Evolutionary conservation across 129 eudicot species (phyloP).

Genomic region (Glebionis coronaria): DNA sequence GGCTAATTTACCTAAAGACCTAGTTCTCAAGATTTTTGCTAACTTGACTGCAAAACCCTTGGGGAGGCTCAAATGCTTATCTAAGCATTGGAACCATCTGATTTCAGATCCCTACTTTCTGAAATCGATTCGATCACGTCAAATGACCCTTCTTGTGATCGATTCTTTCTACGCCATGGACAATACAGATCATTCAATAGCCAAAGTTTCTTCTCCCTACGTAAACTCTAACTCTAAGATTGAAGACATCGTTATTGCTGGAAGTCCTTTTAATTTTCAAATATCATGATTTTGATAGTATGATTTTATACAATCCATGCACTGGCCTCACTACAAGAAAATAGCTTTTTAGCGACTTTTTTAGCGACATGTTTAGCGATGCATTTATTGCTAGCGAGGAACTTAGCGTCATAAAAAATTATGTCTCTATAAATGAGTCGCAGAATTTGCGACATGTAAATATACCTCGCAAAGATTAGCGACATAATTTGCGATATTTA

Average conservation of each 20-base stretch:
- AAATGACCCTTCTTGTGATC: not conserved
- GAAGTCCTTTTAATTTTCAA: not conserved
- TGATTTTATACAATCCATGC: not conserved
- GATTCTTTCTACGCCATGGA: not conserved
- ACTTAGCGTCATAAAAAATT: too few species aligned
- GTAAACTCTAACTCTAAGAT: not conserved
- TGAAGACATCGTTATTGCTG: not conserved
- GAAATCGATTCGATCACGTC: not conserved
- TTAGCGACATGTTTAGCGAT: too few species aligned
- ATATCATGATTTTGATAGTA: not conserved
- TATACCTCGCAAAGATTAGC: too few species aligned
- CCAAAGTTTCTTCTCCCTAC: not conserved
- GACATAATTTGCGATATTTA: too few species aligned
- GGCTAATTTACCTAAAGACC: not conserved
- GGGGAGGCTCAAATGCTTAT: not conserved
- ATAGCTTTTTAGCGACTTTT: too few species aligned
- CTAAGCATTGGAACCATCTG: not conserved
- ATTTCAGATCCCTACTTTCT: constrained; percentile 1
- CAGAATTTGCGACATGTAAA: too few species aligned
- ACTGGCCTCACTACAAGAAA: too few species aligned
- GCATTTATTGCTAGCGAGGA: too few species aligned
- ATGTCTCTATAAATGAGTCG: too few species aligned
- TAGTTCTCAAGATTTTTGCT: not conserved
- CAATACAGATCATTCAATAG: not conserved
- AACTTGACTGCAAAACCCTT: not conserved